Conservation (phyloP, 2,329 filamentous ascomycete species). For the Pestalotiopsis sp. region DNA sequence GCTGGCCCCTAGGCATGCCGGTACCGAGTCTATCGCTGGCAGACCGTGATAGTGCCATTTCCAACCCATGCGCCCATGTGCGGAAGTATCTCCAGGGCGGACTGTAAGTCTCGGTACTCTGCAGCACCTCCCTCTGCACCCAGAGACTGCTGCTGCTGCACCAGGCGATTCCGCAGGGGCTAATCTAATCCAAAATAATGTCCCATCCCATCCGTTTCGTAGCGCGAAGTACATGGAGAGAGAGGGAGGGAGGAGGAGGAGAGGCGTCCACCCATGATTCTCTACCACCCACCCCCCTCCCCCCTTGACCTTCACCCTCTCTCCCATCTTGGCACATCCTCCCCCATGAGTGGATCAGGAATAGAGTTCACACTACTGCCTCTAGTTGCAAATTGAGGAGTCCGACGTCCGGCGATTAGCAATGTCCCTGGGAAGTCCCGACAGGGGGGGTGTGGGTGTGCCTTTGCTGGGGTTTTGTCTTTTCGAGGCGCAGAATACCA, state of each 20-base stretch:
- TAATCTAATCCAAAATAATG: neutral
- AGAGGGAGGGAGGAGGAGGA: neutral
- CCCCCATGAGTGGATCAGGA: slow-evolving; percentile 3
- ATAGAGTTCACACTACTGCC: slow-evolving; percentile 16
- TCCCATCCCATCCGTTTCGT: neutral
- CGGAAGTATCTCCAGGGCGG: slow-evolving; percentile 1
- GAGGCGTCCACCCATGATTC: neutral
- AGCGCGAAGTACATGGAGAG: neutral
- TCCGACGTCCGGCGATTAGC: slow-evolving; percentile 12
- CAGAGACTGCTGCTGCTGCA: neutral
- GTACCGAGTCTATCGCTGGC: slow-evolving; percentile 5
- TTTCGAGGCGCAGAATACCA: neutral
- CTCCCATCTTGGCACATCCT: neutral
- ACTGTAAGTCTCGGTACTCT: slow-evolving; percentile 3
- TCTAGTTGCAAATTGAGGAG: slow-evolving; percentile 9
- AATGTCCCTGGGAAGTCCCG: slow-evolving; percentile 14
- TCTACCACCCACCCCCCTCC: neutral
- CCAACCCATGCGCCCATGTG: slow-evolving; percentile 9
- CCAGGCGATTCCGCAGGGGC: neutral
- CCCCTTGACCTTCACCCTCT: too few relatives aligned
- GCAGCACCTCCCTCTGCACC: neutral
- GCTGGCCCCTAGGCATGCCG: slow-evolving; percentile 1
- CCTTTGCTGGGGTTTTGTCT: neutral
- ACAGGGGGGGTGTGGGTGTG: neutral
- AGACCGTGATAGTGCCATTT: neutral